phyloP scores from a whole-genome alignment of 1,284 basidiomycete species.

The Leucoagaricus sp. region DNA sequence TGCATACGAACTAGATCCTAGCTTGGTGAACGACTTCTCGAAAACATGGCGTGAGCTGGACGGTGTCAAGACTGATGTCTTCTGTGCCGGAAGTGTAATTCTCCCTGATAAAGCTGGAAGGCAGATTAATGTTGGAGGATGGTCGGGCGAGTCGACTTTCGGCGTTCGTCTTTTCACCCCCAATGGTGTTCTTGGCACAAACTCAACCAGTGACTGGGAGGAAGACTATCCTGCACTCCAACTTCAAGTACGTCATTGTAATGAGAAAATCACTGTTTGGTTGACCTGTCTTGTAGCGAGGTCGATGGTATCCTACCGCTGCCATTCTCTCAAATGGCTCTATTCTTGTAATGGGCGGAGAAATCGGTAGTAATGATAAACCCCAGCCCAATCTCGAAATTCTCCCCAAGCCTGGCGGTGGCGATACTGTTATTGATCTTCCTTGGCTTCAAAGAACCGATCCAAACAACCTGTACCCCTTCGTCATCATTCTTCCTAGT shows the following conservation, averaged over 20 bases:
- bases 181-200: slow-evolving; percentile 56
- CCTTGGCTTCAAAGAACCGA: slow-evolving; percentile 58
- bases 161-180: slow-evolving; percentile 70
- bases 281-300: slow-evolving; percentile 40
- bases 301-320: slow-evolving; percentile 73
- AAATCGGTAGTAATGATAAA: slow-evolving; percentile 65
- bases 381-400: slow-evolving; percentile 69
- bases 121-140: slow-evolving; percentile 70
- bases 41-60: slow-evolving; percentile 74
- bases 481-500: slow-evolving; percentile 69
- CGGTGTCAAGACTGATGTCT: slow-evolving; percentile 65
- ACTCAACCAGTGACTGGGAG: slow-evolving; percentile 70
- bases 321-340: slow-evolving; percentile 69
- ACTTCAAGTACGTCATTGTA: slow-evolving; percentile 45
- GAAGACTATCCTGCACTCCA: slow-evolving; percentile 52
- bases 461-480: slow-evolving; percentile 77
- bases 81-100: slow-evolving; percentile 72
- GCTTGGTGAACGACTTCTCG: slow-evolving; percentile 51
- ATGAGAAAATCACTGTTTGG: slow-evolving; percentile 1
- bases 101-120: slow-evolving; percentile 72
- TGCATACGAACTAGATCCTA: slow-evolving; percentile 73
- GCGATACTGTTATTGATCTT: slow-evolving; percentile 41
- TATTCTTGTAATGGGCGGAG: slow-evolving; percentile 74
- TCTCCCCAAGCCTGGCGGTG: slow-evolving; percentile 45
- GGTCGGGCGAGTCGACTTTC: slow-evolving; percentile 59